Percentiles rank a stretch among this genome's conserved stretches.
Conservation (phyloP, 1,284 basidiomycete genomes). For the Phellopilus nigrolimitatus region DNA sequence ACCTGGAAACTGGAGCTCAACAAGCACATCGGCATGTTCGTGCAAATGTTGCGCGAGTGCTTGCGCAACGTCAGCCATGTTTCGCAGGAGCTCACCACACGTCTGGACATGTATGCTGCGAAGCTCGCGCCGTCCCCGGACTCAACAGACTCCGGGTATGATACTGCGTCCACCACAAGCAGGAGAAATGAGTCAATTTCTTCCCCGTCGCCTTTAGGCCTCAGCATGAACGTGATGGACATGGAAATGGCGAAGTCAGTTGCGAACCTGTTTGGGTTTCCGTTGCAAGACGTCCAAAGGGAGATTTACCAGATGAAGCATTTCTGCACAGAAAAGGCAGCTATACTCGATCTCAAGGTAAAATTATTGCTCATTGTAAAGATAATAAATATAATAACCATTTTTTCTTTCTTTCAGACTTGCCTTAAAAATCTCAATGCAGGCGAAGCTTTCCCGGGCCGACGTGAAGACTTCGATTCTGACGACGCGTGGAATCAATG, state of each 20-base stretch:
- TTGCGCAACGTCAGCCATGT: slow-evolving; percentile 70
- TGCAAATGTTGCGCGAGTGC: slow-evolving; percentile 80
- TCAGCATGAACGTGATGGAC: slow-evolving; percentile 52
- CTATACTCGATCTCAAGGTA: slow-evolving; percentile 20
- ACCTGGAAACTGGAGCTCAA: slow-evolving; percentile 93
- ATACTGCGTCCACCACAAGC: slow-evolving; percentile 49
- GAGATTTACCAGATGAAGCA: slow-evolving; percentile 71
- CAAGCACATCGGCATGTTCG: slow-evolving; percentile 84
- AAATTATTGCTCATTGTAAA: too few relatives aligned
- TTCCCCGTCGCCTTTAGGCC: slow-evolving; percentile 32
- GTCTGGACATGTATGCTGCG: slow-evolving; percentile 79
- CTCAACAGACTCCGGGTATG: slow-evolving; percentile 62
- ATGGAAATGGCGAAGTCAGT: slow-evolving; percentile 76
- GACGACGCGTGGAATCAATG: slow-evolving; percentile 83
- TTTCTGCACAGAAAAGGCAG: slow-evolving; percentile 77
- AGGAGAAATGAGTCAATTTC: slow-evolving; percentile 45
- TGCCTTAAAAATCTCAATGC: slow-evolving; percentile 91
- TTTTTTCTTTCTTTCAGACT: too few relatives aligned
- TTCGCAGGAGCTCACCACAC: slow-evolving; percentile 74
- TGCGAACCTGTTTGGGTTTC: slow-evolving; percentile 70
- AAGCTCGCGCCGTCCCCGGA: slow-evolving; percentile 63
- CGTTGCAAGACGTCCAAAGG: slow-evolving; percentile 60
- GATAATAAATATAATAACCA: too few relatives aligned
- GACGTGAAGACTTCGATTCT: slow-evolving; percentile 79
- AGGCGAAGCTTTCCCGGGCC: slow-evolving; percentile 78